Percentiles rank a stretch among this genome's conserved stretches.
phyloP scores from a whole-genome alignment of 169 alveolate genomes.

The Babesia microti region DNA sequence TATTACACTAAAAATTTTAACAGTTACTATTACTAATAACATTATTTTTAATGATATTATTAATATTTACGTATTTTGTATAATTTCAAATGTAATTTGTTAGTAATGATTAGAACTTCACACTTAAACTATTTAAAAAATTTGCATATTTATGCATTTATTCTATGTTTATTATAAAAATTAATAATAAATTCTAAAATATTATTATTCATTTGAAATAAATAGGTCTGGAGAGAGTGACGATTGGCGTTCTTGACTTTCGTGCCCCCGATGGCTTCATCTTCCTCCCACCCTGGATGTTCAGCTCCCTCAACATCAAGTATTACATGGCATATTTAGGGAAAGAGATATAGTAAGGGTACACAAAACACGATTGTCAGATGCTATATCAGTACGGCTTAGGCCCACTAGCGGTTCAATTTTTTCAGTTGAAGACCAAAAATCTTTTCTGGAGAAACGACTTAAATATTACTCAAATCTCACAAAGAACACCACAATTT shows the following conservation, averaged over 20 bases:
- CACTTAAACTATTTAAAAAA: too few relatives aligned
- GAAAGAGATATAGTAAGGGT: slow-evolving; percentile 32
- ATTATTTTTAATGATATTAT: slow-evolving; percentile 4
- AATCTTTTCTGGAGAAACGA: slow-evolving; percentile 35
- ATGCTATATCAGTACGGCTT: slow-evolving; percentile 22
- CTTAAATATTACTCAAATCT: slow-evolving; percentile 40
- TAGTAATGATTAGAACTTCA: too few relatives aligned
- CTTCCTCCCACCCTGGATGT: slow-evolving; percentile 48
- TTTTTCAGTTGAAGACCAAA: slow-evolving; percentile 15
- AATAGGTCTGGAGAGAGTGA: background rate
- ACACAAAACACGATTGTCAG: slow-evolving; percentile 18
- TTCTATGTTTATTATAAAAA: too few relatives aligned
- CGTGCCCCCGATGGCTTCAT: slow-evolving; percentile 35
- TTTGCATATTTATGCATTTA: too few relatives aligned
- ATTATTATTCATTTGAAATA: too few relatives aligned
- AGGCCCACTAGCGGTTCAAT: slow-evolving; percentile 19
- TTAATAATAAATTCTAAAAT: background rate
- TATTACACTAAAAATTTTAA: background rate
- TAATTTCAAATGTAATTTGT: too few relatives aligned
- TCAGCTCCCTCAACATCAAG: slow-evolving; percentile 28
- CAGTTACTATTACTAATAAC: slow-evolving; percentile 4
- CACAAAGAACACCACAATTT: slow-evolving; percentile 31
- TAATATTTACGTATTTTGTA: background rate
- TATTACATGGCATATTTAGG: slow-evolving; percentile 6
- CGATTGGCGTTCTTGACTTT: slow-evolving; percentile 16